These are phyloP conservation scores for Globisporangium iwayamae DNA, from an alignment of 352 stramenopile species.

Conservation along the genomic window DNA sequence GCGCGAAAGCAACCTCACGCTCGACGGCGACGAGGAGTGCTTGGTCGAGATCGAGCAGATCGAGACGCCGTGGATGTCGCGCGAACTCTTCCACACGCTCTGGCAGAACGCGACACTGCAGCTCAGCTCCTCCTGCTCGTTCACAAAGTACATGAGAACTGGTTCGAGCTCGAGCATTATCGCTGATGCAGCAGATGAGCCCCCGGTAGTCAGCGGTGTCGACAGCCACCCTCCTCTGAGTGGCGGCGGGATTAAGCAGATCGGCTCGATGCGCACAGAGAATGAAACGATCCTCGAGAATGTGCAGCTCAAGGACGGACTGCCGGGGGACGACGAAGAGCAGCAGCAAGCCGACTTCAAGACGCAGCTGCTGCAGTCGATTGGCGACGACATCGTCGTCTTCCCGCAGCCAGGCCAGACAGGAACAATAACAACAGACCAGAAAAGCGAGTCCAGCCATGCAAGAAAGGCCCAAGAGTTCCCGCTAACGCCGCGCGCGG, in stretches of 20 bases:
- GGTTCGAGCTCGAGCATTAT: neutral
- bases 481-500: conserved; percentile 11
- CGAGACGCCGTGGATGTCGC: conserved; percentile 58
- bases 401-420: conserved; percentile 26
- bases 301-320: conserved; percentile 3
- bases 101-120: conserved; percentile 55
- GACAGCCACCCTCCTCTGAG: neutral
- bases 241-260: neutral
- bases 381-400: conserved; percentile 59
- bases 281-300: conserved; percentile 21
- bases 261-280: conserved; percentile 12
- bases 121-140: conserved; percentile 55
- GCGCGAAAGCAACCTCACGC: conserved; percentile 68
- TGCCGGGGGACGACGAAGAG: conserved; percentile 14
- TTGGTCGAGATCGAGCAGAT: conserved; percentile 32
- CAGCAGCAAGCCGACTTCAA: conserved; percentile 29
- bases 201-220: neutral
- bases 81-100: conserved; percentile 60
- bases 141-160: conserved; percentile 30
- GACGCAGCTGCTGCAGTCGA: conserved; percentile 40
- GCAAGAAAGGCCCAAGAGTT: conserved; percentile 1
- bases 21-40: conserved; percentile 49
- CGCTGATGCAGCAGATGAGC: neutral
- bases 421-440: neutral
- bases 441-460: conserved; percentile 7